A percentile compares a stretch with the other conserved stretches of the same genome.
Conservation (phyloP, 2,329 filamentous ascomycete species). For the Alternaria angustiovoidea region DNA sequence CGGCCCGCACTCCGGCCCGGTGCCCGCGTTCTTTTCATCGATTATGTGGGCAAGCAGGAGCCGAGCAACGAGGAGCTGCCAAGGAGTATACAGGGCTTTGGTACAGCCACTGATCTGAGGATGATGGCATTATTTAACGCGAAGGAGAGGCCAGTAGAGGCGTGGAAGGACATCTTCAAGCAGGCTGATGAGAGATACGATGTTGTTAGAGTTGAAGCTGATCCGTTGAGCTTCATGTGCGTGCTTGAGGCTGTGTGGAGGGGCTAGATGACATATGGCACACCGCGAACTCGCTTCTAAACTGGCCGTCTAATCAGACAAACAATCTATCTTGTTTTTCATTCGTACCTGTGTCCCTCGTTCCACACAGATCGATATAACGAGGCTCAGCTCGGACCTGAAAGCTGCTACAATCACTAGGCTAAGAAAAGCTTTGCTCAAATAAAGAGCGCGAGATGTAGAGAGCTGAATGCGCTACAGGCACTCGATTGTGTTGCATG, state of each 20-base stretch:
- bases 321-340: not conserved
- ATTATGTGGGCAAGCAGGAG: slow-evolving; percentile 46
- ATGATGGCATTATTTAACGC: slow-evolving; percentile 62
- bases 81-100: slow-evolving; percentile 34
- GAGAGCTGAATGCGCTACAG: not conserved
- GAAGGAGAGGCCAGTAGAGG: slow-evolving; percentile 57
- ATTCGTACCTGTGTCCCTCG: not conserved
- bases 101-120: slow-evolving; percentile 56
- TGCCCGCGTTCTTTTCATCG: slow-evolving; percentile 56
- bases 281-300: not conserved
- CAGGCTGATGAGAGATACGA: slow-evolving; percentile 58
- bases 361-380: not conserved
- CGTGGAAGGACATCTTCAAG: slow-evolving; percentile 58
- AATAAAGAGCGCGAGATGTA: not conserved
- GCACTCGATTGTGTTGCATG: not conserved
- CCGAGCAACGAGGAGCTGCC: slow-evolving; percentile 38
- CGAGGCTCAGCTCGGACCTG: not conserved
- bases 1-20: slow-evolving; percentile 65
- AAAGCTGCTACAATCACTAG: not conserved
- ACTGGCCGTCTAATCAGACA: no score
- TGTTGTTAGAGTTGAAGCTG: slow-evolving; percentile 40
- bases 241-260: slow-evolving; percentile 43
- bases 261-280: not conserved
- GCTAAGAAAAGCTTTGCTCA: not conserved
- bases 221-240: slow-evolving; percentile 34